Base-by-base conservation (phyloP, 352 stramenopile genomes). In the Globisporangium mamillatum region DNA sequence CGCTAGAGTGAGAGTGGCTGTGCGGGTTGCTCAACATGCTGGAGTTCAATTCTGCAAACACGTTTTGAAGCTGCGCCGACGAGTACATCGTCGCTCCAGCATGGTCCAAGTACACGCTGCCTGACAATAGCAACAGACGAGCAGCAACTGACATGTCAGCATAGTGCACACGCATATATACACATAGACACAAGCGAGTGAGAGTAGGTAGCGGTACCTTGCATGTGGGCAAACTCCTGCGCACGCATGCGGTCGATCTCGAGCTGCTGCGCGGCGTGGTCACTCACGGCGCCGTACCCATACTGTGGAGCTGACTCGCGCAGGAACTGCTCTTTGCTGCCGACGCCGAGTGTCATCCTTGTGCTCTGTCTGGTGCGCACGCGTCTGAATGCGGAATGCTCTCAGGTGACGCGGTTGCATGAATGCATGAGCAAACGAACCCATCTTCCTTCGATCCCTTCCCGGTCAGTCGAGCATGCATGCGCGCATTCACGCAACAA, bases 1-100 rank as follows among this genome's bases (percentile, higher is more conserved):
- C 64, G 6, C 70, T 32, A 10, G 56, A 50, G 20, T 61, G 53
- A 12, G 60, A 60, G 16, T 74, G 63, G n/a, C 81, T 92, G 69
- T 94, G 85, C 4, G 88, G 84, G 46, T 92, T 94, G 16, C 75
- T 78, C 27, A 90, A 89, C 25, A 93, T 32, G 20, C 79, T 78
- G 2, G 41, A 18, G 38, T 75, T 69, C n/a, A 94, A 74, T 64
- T 90, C 80, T 6, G 72, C 60, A 63, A 88, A 82, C 24, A 72
- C 66, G 34, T 66, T 66, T 41, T 84, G 69, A 50, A 97, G 62
- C 65, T 97, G 90, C 56, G 75, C 75, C 34, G 76, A 75, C 16
- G 80, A 82, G 67, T 90, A 93, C 65, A 95, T 78, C 24, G 90
- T 95, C 34, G 90, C 87, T 38, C 88, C 88, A 4, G 90, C 88